Evolutionary conservation across 345 rosid genomes (phyloP), one percentile per base, ranked within the genome.

Genomic region (Laguncularia racemosa): DNA sequence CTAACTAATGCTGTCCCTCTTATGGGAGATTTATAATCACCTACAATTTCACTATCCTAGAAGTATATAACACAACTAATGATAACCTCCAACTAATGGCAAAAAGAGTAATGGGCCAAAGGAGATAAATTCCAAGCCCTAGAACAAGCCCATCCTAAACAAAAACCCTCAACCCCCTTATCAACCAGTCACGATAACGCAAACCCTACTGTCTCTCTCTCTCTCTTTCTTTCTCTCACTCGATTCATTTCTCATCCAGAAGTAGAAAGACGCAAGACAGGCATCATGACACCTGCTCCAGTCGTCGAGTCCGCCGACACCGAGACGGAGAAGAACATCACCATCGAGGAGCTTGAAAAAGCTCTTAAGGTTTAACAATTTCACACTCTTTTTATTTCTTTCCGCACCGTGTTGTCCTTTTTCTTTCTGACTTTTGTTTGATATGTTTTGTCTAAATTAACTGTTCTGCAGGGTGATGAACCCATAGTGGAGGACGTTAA

Each of bases 401-500:
- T 48, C 21, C 52, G 15, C 23, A 56, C 60, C 54, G 17, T 13
- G 6, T n/a, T 52, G 11, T 20, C 1, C 15, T 6, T 26, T 13
- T 56, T 3, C 4, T 20, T 56, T 7, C 2, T 20, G 2, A 18
- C 3, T 20, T 44, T 5, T 45, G 20, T 3, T 33, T 40, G 38
- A 28, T 49, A 44, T 13, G 40, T 38, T 28, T 51, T 61, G 33
- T 48, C 4, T 10, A 44, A 11, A 5, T 44, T 18, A 28, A 12
- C 38, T 21, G 43, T 16, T 1, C n/a, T 16, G 46, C 65, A 78
- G 78, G 69, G 48, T 20, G 91, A 87, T 59, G 84, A 68, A 49
- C 79, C 84, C 17, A 64, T 81, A 3, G 81, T 81, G 38, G 96
- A 83, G 73, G 96, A 85, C 61, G 84, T 81, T 64, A 85, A 88